Base-by-base conservation (phyloP, 2,329 filamentous ascomycete species). In the Xylariaceae sp. region DNA sequence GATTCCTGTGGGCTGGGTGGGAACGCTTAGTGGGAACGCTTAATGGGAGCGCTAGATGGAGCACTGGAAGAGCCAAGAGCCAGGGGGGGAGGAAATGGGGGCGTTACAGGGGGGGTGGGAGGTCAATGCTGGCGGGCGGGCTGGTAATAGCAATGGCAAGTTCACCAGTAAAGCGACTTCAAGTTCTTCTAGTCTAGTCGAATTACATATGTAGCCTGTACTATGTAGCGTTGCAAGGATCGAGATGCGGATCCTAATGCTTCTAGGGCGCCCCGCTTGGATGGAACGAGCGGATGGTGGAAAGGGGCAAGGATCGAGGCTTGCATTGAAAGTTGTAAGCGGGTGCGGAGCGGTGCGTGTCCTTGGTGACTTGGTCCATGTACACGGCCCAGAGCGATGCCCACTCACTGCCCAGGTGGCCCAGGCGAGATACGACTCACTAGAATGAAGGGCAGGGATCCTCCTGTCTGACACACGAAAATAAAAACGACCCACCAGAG, bases 391-490 rank as follows among this genome's bases (percentile, higher is more conserved):
- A 8, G n/a, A 17, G 23, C 15, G 26, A 44, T 31, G 52, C 50
- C 51, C 45, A 52, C 50, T 48, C 50, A 53, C 55, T 50, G 43
- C 50, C 50, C 56, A 53, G 52, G 61, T 37, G n/a, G n/a, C 31
- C 30, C 40, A 64, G 59, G 65, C 62, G 69, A 70, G 68, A 69
- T 69, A 68, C 68, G 65, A 68, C 6, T 11, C 7, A 62, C 60
- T 59, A 68, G 67, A 68, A 67, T 65, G 13, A 28, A 68, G 61
- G 59, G 59, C 62, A 64, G 66, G 62, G 63, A n/a, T n/a, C n/a
- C n/a, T 65, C 23, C 14, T 59, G 63, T 69, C 67, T 71, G 67
- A 71, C 68, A 69, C 68, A 69, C 61, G 57, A 64, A 62, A 63
- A 65, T 62, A n/a, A 66, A 64, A 24, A 59, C 65, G 62, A 50